phyloP scores from a whole-genome alignment of 2,329 filamentous ascomycete genomes.

The Verticillium nubilum region DNA sequence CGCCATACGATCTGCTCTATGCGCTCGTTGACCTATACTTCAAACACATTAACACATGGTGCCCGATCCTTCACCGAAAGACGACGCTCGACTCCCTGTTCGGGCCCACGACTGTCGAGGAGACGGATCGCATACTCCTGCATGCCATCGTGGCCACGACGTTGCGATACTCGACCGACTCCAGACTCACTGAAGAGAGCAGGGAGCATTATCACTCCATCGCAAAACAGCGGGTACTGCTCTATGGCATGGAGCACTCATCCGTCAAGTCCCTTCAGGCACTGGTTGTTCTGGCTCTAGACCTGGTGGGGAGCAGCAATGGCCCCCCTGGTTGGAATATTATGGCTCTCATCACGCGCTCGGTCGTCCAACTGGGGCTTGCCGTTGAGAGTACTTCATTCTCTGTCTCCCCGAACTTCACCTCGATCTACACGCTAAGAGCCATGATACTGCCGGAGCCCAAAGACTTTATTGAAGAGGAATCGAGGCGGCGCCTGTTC shows the following conservation, averaged over 20 bases:
- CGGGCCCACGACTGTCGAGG: slow-evolving; percentile 67
- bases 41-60: slow-evolving; percentile 78
- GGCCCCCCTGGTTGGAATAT: slow-evolving; percentile 91
- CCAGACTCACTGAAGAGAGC: slow-evolving; percentile 66
- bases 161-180: slow-evolving; percentile 75
- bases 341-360: slow-evolving; percentile 80
- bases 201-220: slow-evolving; percentile 70
- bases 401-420: slow-evolving; percentile 70
- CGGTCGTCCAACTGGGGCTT: slow-evolving; percentile 81
- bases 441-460: slow-evolving; percentile 82
- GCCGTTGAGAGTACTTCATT: slow-evolving; percentile 78
- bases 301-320: slow-evolving; percentile 81
- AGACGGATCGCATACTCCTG: slow-evolving; percentile 75
- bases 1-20: slow-evolving; percentile 70
- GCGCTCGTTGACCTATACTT: slow-evolving; percentile 72
- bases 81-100: slow-evolving; percentile 79
- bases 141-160: slow-evolving; percentile 89
- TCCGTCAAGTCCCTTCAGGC: slow-evolving; percentile 86
- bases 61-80: slow-evolving; percentile 82
- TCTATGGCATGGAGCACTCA: slow-evolving; percentile 85
- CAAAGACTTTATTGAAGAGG: slow-evolving; percentile 82
- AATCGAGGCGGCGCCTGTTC: slow-evolving; percentile 76
- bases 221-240: slow-evolving; percentile 79
- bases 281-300: slow-evolving; percentile 78
- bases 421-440: slow-evolving; percentile 83